These are phyloP conservation scores for Russula sp. DNA, from an alignment of 768 basidiomycete species.

Conservation along the genomic window DNA sequence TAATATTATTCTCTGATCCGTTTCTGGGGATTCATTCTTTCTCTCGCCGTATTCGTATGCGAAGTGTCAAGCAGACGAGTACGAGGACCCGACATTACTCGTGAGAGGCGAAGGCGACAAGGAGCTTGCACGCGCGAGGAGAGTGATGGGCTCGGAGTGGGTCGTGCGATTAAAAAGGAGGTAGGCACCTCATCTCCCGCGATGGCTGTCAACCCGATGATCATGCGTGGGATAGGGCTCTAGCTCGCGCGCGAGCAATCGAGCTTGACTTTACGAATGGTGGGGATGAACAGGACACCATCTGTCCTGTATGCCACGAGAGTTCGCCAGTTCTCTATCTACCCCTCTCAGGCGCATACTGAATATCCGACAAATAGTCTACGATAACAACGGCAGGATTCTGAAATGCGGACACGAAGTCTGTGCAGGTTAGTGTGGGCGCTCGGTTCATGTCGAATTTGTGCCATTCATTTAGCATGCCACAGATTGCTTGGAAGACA, in stretches of 20 bases:
- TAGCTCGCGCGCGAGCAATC: slow-evolving; percentile 42
- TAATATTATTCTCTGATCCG: neutral
- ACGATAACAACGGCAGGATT: slow-evolving; percentile 49
- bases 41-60: neutral
- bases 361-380: slow-evolving; percentile 35
- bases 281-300: slow-evolving; percentile 39
- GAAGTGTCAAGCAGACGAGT: slow-evolving; percentile 40
- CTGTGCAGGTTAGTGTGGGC: slow-evolving; percentile 45
- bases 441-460: neutral
- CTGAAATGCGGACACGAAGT: slow-evolving; percentile 62
- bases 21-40: neutral
- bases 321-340: slow-evolving; percentile 32
- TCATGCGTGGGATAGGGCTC: slow-evolving; percentile 33
- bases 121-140: slow-evolving; percentile 49
- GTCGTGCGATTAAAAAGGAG: slow-evolving; percentile 25
- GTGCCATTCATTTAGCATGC: neutral
- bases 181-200: neutral
- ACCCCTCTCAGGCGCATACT: neutral
- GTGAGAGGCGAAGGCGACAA: slow-evolving; percentile 45
- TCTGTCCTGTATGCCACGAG: slow-evolving; percentile 66
- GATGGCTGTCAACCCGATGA: slow-evolving; percentile 30
- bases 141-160: slow-evolving; percentile 42
- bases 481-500: slow-evolving; percentile 50
- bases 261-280: slow-evolving; percentile 47
- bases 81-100: slow-evolving; percentile 47